phyloP scores from a whole-genome alignment of 768 basidiomycete species.

The Suillus weaverae region DNA sequence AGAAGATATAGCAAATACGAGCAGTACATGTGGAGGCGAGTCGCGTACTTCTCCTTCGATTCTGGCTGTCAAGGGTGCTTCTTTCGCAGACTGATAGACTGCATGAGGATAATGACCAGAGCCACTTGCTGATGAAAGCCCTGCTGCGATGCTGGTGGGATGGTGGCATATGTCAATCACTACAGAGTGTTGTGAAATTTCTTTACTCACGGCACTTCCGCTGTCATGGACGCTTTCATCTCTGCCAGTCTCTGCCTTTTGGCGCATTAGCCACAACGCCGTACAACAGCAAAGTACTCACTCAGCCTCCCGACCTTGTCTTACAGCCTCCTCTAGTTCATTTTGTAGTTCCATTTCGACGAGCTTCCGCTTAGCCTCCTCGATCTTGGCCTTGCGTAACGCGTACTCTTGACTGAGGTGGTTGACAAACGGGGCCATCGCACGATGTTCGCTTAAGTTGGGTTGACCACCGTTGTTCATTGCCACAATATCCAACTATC shows the following conservation, averaged over 20 bases:
- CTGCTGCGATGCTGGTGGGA: background rate
- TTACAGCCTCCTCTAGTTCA: slow-evolving; percentile 37
- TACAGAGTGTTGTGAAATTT: background rate
- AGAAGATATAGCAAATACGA: background rate
- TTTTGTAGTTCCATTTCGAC: background rate
- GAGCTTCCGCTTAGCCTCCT: background rate
- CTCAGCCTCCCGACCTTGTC: slow-evolving; percentile 49
- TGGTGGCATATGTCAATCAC: background rate
- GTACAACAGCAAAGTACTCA: slow-evolving; percentile 19
- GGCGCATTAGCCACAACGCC: slow-evolving; percentile 5
- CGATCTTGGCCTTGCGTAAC: background rate
- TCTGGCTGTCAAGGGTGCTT: slow-evolving; percentile 33
- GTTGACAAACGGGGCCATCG: background rate
- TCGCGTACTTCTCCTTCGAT: slow-evolving; percentile 28
- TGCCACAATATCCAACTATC: background rate
- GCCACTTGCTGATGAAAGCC: background rate
- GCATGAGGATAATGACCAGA: background rate
- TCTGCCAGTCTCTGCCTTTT: slow-evolving; percentile 22
- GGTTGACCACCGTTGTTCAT: background rate
- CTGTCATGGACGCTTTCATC: background rate
- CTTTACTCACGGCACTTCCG: background rate
- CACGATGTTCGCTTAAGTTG: background rate
- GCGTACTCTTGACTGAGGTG: background rate
- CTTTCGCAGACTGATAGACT: background rate
- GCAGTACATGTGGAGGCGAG: background rate